Percentiles rank a stretch among this genome's conserved stretches.
Evolutionary conservation across 108 stramenopile genomes (phyloP).

Genomic region (Epithemia pelagica): DNA sequence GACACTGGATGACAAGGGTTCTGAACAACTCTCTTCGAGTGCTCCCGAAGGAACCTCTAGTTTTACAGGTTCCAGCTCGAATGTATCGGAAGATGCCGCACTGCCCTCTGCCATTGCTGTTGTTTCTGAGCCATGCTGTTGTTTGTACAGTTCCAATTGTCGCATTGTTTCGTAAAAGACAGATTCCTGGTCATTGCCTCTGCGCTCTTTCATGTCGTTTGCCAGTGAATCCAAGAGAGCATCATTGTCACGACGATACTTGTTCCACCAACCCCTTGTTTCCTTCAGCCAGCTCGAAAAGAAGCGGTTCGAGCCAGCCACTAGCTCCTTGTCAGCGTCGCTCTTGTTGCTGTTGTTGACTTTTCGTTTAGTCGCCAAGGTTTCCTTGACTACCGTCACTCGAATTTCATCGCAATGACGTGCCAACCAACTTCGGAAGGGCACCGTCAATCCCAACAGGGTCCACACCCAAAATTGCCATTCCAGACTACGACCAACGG

Average conservation of each 20-base stretch:
- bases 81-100: neutral
- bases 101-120: neutral
- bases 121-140: neutral
- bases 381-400: conserved; percentile 79
- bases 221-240: no score
- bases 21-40: neutral
- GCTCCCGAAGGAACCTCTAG: neutral
- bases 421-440: conserved; percentile 79
- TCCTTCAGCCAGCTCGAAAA: neutral
- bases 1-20: no score
- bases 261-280: neutral
- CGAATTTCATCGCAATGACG: conserved; percentile 77
- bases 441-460: conserved; percentile 64
- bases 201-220: no score
- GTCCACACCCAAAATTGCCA: conserved; percentile 60
- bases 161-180: neutral
- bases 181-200: no score
- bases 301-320: no score
- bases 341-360: neutral
- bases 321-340: no score
- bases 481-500: conserved; percentile 39
- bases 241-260: neutral
- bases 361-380: conserved; percentile 1
- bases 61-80: neutral
- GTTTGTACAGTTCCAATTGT: neutral